Evolutionary conservation across 768 basidiomycete species (phyloP), one percentile per base, ranked within the genome.

Genomic region (Sarcodon sp.): DNA sequence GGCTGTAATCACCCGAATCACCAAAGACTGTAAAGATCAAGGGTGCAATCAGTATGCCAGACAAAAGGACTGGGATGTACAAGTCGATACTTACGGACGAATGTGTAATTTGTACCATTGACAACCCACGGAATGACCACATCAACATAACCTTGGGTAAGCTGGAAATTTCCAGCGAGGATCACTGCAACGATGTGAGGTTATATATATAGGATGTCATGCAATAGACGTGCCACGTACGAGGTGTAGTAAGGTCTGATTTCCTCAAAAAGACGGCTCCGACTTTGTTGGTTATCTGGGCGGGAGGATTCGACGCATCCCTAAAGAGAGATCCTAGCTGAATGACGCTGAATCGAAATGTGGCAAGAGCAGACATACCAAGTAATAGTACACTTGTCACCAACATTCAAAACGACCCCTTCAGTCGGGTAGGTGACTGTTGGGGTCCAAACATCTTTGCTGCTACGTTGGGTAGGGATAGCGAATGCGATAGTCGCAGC

Each of bases 1-100:
- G 61, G 53, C 70, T 71, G 47, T 56, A 55, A 57, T 74, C 67
- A 37, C 71, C 71, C 33, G 73, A 74, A 54, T 73, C 70, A 15
- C 73, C 73, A 48, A 71, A 71, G 45, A 74, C 73, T 73, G 43
- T 12, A 1, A 12, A 33, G 33, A 33, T 13, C 9, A 15, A 43
- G 27, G 33, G 21, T 27, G 21, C 10, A 34, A 11, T 39, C 18
- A 48, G 21, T 4, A 27, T 15, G 48, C 6, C 8, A 27, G 15
- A 11, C 0, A 7, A 43, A 5, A 8, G 4, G 39, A 32, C n/a
- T 39, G 5, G n/a, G 18, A 6, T 12, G 49, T n/a, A 34, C 34
- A 15, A 4, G 35, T 21, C 10, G 33, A 11, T 8, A 67, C 72
- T 65, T 51, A 76, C 72, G 58, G 46, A 69, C 69, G 49, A 75